Base-by-base conservation (phyloP, 2,329 filamentous ascomycete genomes). In the Myriosclerotinia duriaeana region DNA sequence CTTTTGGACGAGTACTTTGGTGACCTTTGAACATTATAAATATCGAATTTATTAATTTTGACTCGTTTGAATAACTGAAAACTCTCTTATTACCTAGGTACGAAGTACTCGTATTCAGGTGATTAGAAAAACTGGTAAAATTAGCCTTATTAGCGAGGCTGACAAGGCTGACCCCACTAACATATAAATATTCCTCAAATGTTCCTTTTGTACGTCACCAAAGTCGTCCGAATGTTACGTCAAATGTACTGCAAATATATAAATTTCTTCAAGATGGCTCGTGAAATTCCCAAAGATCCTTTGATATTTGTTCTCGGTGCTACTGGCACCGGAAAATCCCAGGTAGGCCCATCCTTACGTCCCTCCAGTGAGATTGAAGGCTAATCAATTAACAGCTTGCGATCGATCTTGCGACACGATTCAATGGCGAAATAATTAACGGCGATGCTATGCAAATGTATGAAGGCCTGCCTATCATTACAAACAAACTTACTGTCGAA, bases 361-460 rank as follows among this genome's bases (percentile, higher is more conserved):
- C 22, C 3, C 58, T 15, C 22, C 38, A 36, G 7, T 26, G 26
- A 26, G 30, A 44, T n/a, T 15, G 42, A 9, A 15, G 53, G 36
- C 68, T 70, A 56, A 73, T 65, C 50, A 53, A n/a, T 15, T 59
- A 44, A 38, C 60, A 77, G 76, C 72, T 77, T 71, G 95, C 95
- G 11, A 89, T 99, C 52, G 92, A 97, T 70, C 80, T 99, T 62
- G 95, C 96, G 0, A 83, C 83, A 53, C 86, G 84, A 30, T 93
- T 93, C 78, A 89, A 95, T 77, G 95, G 96, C 75, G 95, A 99
- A 78, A 86, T 99, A 63, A 93, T 99, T 79, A 99, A 99, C 76
- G 92, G 92, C 56, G 95, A 99, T 82, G 95, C 95, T 50, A 97
- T 99, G 93, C 95, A 99, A 77, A 88, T 99, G 79, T 99, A 99